Base-by-base conservation (phyloP, 805 yeast genomes). In the Komagataella ulmi region DNA sequence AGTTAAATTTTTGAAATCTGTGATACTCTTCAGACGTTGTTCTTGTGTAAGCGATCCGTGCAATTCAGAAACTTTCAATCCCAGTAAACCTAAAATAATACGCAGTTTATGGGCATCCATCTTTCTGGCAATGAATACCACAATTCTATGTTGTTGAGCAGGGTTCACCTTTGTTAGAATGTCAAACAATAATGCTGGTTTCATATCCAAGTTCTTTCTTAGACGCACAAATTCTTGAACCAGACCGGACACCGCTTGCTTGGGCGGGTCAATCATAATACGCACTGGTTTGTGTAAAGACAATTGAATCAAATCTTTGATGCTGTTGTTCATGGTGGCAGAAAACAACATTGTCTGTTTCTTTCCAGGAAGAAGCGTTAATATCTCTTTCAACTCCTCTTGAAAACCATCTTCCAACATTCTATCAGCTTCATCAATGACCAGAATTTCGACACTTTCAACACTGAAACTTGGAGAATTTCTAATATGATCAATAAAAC, bases 331-430 rank as follows among this genome's bases (percentile, higher is more conserved):
- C 98, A 93, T 93, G 7, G 99, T 93, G 48, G 99, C 99, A 43
- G 99, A 93, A 61, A 90, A 93, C 59, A 93, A 71, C 72, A 93
- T 70, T 0, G 97, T 91, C 69, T 93, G 99, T 66, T 98, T 81
- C 68, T 88, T 88, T 50, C 82, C 78, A 24, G 99, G 99, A 57
- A 95, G 74, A 51, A 91, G 73, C 12, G 85, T 77, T 67, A 93
- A 76, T 54, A 93, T 91, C 65, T 93, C 99, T 17, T 88, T 84
- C 58, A 93, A 73, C 68, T 93, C 99, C 51, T 82, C 88, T 68
- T 90, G 97, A 79, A 93, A 93, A 63, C 99, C 99, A 69, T 93
- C 99, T 65, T 93, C 99, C 59, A 93, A 76, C 98, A 93, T 93
- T 72, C 99, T 82, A 75, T 93, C 99, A 54, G 99, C 99, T 73